These are phyloP conservation scores for Tetrahymena elliotti DNA, from an alignment of 73 alveolate species.

Conservation along the genomic window DNA sequence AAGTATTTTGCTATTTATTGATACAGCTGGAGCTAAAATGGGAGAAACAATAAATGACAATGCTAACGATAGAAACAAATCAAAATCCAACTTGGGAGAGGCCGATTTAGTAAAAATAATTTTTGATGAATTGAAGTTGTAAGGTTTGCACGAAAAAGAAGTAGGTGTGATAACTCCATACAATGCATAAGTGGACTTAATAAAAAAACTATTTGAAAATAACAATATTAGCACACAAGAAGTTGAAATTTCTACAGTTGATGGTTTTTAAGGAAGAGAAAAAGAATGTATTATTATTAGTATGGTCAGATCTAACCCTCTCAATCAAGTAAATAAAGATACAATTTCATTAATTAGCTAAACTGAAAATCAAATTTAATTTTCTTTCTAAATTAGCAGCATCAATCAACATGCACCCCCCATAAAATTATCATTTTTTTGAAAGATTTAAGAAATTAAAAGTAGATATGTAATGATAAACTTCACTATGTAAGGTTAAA, in stretches of 20 bases:
- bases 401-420: too few species aligned
- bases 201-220: constrained; percentile 57
- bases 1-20: constrained; percentile 61
- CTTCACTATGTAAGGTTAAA: background rate
- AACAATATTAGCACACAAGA: background rate
- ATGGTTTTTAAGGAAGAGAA: constrained; percentile 99
- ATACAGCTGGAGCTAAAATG: constrained; percentile 83
- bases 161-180: constrained; percentile 96
- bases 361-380: too few species aligned
- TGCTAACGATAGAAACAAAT: constrained; percentile 44
- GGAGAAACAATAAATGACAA: constrained; percentile 74
- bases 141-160: constrained; percentile 59
- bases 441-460: too few species aligned
- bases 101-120: constrained; percentile 79
- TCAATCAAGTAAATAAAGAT: background rate
- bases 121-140: constrained; percentile 60
- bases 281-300: constrained; percentile 90
- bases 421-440: too few species aligned
- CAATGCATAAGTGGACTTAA: constrained; percentile 85
- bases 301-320: constrained; percentile 89
- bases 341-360: background rate
- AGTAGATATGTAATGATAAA: background rate
- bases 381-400: too few species aligned
- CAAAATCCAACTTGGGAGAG: constrained; percentile 90
- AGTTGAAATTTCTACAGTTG: constrained; percentile 95